These are phyloP conservation scores for Aspergillus aculeatus DNA, from an alignment of 2,329 filamentous ascomycete species.

Conservation along the genomic window DNA sequence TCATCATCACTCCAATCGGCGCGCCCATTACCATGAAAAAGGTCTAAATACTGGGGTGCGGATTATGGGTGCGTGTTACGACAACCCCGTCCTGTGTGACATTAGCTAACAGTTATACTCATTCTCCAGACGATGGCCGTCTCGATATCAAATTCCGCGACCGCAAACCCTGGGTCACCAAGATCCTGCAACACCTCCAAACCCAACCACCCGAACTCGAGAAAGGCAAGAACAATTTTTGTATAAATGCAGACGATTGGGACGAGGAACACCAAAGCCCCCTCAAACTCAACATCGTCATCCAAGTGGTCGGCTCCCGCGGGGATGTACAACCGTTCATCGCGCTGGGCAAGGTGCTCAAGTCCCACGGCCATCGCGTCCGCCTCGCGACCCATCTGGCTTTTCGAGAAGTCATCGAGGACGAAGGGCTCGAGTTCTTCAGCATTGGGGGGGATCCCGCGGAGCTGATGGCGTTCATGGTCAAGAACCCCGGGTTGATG, in stretches of 20 bases:
- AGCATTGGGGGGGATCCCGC: constrained; percentile 73
- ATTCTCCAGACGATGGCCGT: constrained; percentile 67
- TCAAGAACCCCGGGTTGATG: constrained; percentile 83
- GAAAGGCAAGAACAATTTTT: constrained; percentile 10
- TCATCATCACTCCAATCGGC: neutral
- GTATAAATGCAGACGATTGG: neutral
- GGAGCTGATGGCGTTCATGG: constrained; percentile 85
- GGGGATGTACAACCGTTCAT: constrained; percentile 77
- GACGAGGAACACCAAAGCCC: constrained; percentile 9
- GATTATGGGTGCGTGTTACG: constrained; percentile 16
- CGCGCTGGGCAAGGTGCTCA: constrained; percentile 64
- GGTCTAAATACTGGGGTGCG: constrained; percentile 20
- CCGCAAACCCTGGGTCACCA: constrained; percentile 63
- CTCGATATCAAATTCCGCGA: constrained; percentile 79
- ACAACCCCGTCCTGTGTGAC: neutral
- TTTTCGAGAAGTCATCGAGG: constrained; percentile 67
- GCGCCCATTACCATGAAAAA: constrained; percentile 1
- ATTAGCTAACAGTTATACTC: neutral
- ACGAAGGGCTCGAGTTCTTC: constrained; percentile 73
- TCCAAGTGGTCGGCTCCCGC: constrained; percentile 72
- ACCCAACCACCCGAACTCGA: neutral
- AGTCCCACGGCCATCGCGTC: constrained; percentile 68
- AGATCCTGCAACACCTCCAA: constrained; percentile 58
- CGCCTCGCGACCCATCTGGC: constrained; percentile 70
- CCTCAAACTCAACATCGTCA: constrained; percentile 59